Evolutionary conservation across 2,329 filamentous ascomycete species (phyloP).

Genomic region (Orbilia ellipsospora): DNA sequence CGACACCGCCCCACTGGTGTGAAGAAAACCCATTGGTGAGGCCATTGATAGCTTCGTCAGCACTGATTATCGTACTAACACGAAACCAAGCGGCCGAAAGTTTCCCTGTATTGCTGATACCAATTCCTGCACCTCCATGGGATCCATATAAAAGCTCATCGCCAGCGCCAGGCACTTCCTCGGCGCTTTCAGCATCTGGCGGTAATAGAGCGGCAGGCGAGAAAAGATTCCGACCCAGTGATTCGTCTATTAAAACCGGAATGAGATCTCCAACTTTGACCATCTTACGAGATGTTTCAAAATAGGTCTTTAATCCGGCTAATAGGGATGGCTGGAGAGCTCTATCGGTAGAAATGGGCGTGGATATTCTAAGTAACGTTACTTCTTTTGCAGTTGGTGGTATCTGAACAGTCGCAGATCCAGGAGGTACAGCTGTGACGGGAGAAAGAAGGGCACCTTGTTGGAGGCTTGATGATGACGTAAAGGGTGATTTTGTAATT

Average conservation of each 20-base stretch:
- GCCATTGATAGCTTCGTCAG: slow-evolving; percentile 62
- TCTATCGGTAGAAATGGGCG: slow-evolving; percentile 86
- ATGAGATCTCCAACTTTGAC: slow-evolving; percentile 89
- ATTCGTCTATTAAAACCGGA: slow-evolving; percentile 87
- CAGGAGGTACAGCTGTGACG: slow-evolving; percentile 65
- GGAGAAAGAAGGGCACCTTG: slow-evolving; percentile 55
- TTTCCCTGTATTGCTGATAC: slow-evolving; percentile 61
- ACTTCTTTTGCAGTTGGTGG: slow-evolving; percentile 77
- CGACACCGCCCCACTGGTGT: slow-evolving; percentile 85
- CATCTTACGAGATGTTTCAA: slow-evolving; percentile 82
- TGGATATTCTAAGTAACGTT: slow-evolving; percentile 86
- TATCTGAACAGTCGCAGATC: slow-evolving; percentile 69
- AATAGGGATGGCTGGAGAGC: slow-evolving; percentile 86
- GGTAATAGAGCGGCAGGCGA: slow-evolving; percentile 68
- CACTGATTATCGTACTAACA: slow-evolving; percentile 76
- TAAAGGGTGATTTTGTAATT: slow-evolving; percentile 50
- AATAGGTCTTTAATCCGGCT: slow-evolving; percentile 86
- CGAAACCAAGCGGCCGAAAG: slow-evolving; percentile 88
- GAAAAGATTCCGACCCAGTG: slow-evolving; percentile 82
- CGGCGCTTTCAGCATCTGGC: slow-evolving; percentile 53
- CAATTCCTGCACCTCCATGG: slow-evolving; percentile 66
- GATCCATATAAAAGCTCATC: slow-evolving; percentile 69
- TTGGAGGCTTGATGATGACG: slow-evolving; percentile 46
- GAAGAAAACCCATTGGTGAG: slow-evolving; percentile 69
- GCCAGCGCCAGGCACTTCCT: slow-evolving; percentile 71